Evolutionary conservation across 2,329 filamentous ascomycete genomes (phyloP), one percentile per base, ranked within the genome.

Genomic region (Clarireedia paspali): DNA sequence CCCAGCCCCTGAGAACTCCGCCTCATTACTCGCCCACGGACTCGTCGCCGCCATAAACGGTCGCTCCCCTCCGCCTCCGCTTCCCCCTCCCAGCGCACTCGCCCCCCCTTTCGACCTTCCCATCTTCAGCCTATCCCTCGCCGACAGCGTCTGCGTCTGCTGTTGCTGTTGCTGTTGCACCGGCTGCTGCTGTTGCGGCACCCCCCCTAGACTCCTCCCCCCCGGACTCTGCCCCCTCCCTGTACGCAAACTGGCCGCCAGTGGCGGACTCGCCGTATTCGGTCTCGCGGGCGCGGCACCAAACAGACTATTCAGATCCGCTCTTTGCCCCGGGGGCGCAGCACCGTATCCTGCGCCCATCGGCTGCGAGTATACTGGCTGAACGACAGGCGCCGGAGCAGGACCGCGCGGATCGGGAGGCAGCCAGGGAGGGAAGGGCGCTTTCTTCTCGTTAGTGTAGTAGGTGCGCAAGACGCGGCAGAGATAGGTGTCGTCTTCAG

Each of bases 401-500:
- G 80, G 75, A 4, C 81, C 82, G 72, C 89, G 92, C n/a, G 90
- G 91, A 70, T 96, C 89, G 5, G 89, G 85, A 6, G 91, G 90
- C 6, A 97, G 84, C 92, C 94, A 97, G 64, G 77, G 74, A 0
- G 94, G 94, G 60, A 91, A 88, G 1, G 84, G 78, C 23, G 85
- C 84, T 63, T 87, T 88, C 68, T 95, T 94, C 71, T 97, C 54
- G 30, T 55, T 91, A 51, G 78, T 82, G 77, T 99, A 97, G 79
- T 97, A 96, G 65, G 84, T 87, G 66, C 94, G 88, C 26, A 99
- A 83, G 38, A 95, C 91, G 66, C 94, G 89, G 73, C 89, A 95
- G 67, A 97, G 88, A 75, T 97, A 91, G 2, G 91, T 95, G 74
- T 95, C 90, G 74, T 97, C 91, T 73, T 95, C 81, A 60, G 83